Evolutionary conservation across 352 stramenopile genomes (phyloP).

Genomic region (Pythium aquatile): DNA sequence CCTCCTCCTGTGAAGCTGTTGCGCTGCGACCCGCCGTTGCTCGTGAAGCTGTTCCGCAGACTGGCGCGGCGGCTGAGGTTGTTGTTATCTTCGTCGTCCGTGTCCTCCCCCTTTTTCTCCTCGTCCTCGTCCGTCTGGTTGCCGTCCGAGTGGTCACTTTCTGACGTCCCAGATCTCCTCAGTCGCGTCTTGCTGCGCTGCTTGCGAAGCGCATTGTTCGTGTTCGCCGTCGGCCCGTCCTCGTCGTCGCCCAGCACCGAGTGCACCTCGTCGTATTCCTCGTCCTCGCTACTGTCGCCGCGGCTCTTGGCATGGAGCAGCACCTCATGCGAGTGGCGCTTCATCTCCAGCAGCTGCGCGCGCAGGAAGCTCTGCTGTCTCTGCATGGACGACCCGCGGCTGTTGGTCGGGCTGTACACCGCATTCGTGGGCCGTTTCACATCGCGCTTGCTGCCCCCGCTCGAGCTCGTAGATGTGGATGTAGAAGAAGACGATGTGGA

Average conservation of each 20-base stretch:
- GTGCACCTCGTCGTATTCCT: conserved; percentile 34
- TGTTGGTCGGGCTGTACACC: background rate
- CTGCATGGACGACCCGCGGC: conserved; percentile 39
- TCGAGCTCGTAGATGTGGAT: conserved; percentile 30
- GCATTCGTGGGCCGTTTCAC: background rate
- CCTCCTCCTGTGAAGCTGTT: conserved; percentile 13
- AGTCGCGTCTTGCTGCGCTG: conserved; percentile 10
- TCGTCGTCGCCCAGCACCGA: conserved; percentile 32
- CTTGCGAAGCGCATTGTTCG: conserved; percentile 2
- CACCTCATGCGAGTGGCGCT: conserved; percentile 62
- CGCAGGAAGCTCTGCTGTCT: conserved; percentile 66
- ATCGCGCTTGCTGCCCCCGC: conserved; percentile 10
- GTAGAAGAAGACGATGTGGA: conserved; percentile 34
- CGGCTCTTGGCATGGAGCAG: conserved; percentile 33
- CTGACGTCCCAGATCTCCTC: conserved; percentile 11
- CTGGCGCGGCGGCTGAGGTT: background rate
- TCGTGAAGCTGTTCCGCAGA: conserved; percentile 11
- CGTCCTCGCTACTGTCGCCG: conserved; percentile 34
- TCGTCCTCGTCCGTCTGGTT: conserved; percentile 23
- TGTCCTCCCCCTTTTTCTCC: conserved; percentile 18
- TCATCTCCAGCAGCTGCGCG: conserved; percentile 75
- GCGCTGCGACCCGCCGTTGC: background rate
- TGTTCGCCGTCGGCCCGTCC: conserved; percentile 15
- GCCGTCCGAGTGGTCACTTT: conserved; percentile 15
- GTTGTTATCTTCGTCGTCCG: conserved; percentile 20